Conservation (phyloP, 352 stramenopile species). For the Phytopythium chamaehyphon region DNA sequence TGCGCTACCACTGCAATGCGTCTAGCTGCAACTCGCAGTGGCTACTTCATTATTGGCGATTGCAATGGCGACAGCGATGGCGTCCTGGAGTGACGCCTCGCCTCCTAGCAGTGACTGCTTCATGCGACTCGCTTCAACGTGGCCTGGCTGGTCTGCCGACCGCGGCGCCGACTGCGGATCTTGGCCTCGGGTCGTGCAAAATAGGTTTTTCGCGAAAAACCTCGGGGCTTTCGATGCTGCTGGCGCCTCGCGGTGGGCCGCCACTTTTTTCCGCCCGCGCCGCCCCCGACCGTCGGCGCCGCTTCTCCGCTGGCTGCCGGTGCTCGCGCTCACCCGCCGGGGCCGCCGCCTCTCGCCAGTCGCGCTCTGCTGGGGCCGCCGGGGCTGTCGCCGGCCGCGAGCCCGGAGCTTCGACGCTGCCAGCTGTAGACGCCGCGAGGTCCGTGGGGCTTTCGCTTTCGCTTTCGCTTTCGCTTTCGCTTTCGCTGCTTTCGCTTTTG, state of each 20-base stretch:
- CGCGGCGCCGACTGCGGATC: slow-evolving; percentile 2
- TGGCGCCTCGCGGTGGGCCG: neutral
- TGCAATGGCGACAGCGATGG: too few species aligned
- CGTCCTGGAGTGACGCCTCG: too few species aligned
- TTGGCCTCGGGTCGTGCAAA: too few species aligned
- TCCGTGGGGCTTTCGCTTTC: too few species aligned
- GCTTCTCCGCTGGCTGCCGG: neutral
- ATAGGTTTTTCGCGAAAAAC: slow-evolving; percentile 34
- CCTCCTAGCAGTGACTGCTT: too few species aligned
- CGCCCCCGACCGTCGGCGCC: neutral
- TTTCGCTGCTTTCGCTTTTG: too few species aligned
- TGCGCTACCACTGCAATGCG: too few species aligned
- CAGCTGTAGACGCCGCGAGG: neutral
- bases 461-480: too few species aligned
- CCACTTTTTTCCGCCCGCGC: neutral
- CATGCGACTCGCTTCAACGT: too few species aligned
- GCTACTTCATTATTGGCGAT: too few species aligned
- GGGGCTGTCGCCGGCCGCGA: neutral
- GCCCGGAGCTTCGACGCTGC: neutral
- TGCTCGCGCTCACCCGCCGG: neutral
- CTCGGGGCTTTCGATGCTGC: slow-evolving; percentile 6
- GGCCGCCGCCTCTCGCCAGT: neutral
- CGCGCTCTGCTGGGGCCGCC: neutral
- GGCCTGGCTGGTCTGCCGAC: neutral
- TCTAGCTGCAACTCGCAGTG: too few species aligned